These are phyloP conservation scores for Craterostigma plantagineum DNA, from an alignment of 257 asterid species.

Conservation along the genomic window DNA sequence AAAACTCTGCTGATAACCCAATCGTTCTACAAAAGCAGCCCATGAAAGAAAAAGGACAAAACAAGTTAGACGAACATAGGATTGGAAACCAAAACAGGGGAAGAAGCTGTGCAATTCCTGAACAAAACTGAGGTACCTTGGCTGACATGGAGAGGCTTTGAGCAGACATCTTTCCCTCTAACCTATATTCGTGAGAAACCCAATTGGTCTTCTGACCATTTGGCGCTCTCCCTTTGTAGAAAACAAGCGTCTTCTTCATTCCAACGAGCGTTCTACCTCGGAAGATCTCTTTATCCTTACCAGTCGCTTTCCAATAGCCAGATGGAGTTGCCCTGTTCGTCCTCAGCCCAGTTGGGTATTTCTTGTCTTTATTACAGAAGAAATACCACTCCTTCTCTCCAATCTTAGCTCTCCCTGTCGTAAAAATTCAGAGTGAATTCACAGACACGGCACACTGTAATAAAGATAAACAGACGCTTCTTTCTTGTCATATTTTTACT, in stretches of 20 bases:
- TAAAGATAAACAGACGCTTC: not conserved
- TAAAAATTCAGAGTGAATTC: too few species aligned
- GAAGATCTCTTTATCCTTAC: constrained; percentile 67
- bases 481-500: constrained; percentile 14
- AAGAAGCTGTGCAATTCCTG: constrained; percentile 5
- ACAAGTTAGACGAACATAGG: too few species aligned
- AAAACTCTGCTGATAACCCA: constrained; percentile 94
- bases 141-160: constrained; percentile 17
- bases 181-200: constrained; percentile 73
- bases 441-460: not conserved
- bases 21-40: constrained; percentile 33
- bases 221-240: constrained; percentile 77
- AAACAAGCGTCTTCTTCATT: constrained; percentile 74
- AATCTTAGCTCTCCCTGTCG: constrained; percentile 60
- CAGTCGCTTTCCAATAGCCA: constrained; percentile 92
- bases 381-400: constrained; percentile 89
- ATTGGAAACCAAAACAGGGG: constrained; percentile 4
- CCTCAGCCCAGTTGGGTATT: constrained; percentile 68
- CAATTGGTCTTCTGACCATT: constrained; percentile 68
- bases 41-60: too few species aligned
- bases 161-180: constrained; percentile 34
- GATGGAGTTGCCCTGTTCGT: constrained; percentile 68
- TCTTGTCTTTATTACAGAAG: constrained; percentile 63
- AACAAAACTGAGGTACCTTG: constrained; percentile 20
- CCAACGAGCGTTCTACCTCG: constrained; percentile 48